Evolutionary conservation across 2,329 filamentous ascomycete species (phyloP).

Genomic region (Alternaria dauci): DNA sequence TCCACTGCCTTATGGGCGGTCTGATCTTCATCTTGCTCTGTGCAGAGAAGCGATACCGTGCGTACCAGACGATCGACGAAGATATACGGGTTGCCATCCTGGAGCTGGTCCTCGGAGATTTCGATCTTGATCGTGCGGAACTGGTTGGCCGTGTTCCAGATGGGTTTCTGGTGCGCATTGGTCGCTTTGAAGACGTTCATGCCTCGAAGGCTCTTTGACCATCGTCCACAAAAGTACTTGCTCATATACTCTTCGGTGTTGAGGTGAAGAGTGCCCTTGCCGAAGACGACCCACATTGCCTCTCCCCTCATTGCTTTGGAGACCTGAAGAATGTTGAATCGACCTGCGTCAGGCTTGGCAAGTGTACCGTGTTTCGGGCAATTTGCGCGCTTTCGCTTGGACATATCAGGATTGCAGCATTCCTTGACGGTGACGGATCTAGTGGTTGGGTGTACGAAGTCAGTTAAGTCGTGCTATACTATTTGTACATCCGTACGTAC

Average conservation of each 20-base stretch:
- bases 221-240: conserved; percentile 14
- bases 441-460: not conserved
- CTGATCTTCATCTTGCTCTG: conserved; percentile 9
- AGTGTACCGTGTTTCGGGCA: conserved; percentile 24
- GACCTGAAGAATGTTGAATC: conserved; percentile 24
- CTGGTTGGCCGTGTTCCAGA: conserved; percentile 20
- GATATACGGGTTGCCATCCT: conserved; percentile 7
- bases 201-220: conserved; percentile 1
- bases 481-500: not conserved
- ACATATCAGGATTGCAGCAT: conserved; percentile 23
- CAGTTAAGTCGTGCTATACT: not conserved
- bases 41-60: conserved; percentile 14
- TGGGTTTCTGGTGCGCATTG: conserved; percentile 2
- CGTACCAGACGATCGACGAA: conserved; percentile 13
- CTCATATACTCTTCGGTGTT: not conserved
- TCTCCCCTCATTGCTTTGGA: conserved; percentile 19
- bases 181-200: not conserved
- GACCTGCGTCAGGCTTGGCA: not conserved
- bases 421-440: conserved; percentile 18
- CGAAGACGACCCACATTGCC: conserved; percentile 22
- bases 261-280: conserved; percentile 10
- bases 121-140: conserved; percentile 17
- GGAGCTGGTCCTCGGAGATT: not conserved
- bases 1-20: conserved; percentile 4
- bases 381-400: conserved; percentile 17